Evolutionary conservation across 108 stramenopile species (phyloP).

Genomic region (Cyclotella cryptica): DNA sequence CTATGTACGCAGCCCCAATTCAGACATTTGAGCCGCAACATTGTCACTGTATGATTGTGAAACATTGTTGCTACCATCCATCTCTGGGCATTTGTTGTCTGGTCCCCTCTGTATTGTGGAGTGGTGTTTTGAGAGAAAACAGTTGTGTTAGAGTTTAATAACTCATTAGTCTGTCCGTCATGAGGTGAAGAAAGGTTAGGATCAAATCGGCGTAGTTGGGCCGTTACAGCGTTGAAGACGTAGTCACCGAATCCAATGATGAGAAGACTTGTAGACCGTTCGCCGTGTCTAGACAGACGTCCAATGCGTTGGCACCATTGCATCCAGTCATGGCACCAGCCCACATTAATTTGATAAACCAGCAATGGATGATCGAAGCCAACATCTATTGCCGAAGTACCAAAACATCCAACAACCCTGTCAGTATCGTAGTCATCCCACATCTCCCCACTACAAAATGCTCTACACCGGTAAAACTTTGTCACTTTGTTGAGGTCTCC

Average conservation of each 20-base stretch:
- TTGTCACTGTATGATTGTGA: no score
- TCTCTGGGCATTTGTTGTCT: no score
- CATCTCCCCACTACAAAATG: background rate
- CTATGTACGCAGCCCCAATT: no score
- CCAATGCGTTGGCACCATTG: background rate
- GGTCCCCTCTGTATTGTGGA: no score
- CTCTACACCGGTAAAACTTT: background rate
- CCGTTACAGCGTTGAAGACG: background rate
- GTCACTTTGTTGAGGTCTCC: background rate
- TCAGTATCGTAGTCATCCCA: background rate
- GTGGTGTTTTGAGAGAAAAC: no score
- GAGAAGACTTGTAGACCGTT: background rate
- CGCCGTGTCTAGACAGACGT: background rate
- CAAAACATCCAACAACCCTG: background rate
- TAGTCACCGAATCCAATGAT: background rate
- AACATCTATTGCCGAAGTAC: background rate
- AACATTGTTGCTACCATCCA: no score
- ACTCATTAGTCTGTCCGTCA: no score
- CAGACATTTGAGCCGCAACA: no score
- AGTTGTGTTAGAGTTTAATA: no score
- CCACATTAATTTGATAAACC: background rate
- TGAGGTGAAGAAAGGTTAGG: background rate
- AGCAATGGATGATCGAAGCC: background rate
- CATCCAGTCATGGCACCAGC: background rate
- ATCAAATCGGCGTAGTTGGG: background rate